Evolutionary conservation across 1,139 yeast species (phyloP).

Genomic region (Williopsis jadinii): DNA sequence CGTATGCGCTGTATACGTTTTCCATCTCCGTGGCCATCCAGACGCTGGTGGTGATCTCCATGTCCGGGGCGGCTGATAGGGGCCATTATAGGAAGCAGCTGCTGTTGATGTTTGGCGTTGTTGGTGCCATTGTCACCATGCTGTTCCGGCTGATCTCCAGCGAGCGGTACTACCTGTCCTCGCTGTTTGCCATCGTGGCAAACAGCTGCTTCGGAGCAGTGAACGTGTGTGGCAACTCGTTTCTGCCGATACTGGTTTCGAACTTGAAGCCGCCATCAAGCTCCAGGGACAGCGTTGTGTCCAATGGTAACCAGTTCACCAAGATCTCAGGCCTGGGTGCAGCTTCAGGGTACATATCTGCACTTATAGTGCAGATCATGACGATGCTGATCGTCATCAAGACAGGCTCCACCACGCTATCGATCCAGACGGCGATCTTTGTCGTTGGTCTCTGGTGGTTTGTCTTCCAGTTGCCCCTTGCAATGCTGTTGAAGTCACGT

Average conservation of each 20-base stretch:
- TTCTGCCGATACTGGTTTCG: constrained; percentile 47
- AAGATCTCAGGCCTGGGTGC: constrained; percentile 58
- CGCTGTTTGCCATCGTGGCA: constrained; percentile 49
- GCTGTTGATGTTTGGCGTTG: constrained; percentile 43
- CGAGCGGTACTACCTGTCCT: constrained; percentile 45
- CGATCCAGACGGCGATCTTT: constrained; percentile 49
- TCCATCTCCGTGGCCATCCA: constrained; percentile 58
- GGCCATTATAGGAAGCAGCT: constrained; percentile 46
- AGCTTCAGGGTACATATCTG: constrained; percentile 58
- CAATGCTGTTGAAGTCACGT: constrained; percentile 36
- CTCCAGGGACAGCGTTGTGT: not conserved
- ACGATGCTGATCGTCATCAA: constrained; percentile 43
- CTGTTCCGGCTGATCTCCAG: constrained; percentile 35
- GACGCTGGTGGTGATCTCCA: constrained; percentile 55
- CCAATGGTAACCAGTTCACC: constrained; percentile 32
- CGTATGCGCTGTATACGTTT: constrained; percentile 63
- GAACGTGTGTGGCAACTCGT: constrained; percentile 69
- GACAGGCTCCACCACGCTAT: constrained; percentile 35
- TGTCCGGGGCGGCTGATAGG: constrained; percentile 61
- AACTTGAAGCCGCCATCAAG: constrained; percentile 12
- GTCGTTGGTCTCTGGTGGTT: constrained; percentile 70
- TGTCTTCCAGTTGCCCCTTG: constrained; percentile 53
- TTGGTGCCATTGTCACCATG: constrained; percentile 49
- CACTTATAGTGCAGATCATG: constrained; percentile 50
- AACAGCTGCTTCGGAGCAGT: constrained; percentile 69